Conservation (phyloP, 371 early-diverging fungal species). For the Fennellomyces sp. region DNA sequence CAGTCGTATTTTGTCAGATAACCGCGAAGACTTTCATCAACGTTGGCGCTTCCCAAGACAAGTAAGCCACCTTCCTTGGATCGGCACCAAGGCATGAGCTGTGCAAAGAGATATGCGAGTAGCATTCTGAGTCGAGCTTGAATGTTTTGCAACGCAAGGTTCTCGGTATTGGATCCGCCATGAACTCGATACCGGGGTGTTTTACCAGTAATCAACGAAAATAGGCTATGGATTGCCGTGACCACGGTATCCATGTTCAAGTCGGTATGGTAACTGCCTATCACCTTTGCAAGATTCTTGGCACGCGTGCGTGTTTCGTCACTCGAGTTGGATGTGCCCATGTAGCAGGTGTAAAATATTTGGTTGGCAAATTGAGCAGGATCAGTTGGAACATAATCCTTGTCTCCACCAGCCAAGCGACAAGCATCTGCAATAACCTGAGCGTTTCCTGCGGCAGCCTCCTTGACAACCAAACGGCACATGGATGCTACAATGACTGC, state of each 20-base stretch:
- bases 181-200: constrained; percentile 81
- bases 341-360: constrained; percentile 94
- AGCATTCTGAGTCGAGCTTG: constrained; percentile 97
- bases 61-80: constrained; percentile 77
- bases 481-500: constrained; percentile 94
- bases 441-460: constrained; percentile 62
- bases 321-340: constrained; percentile 93
- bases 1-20: constrained; percentile 99
- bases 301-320: constrained; percentile 86
- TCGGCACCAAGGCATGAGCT: constrained; percentile 90
- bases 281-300: constrained; percentile 72
- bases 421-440: constrained; percentile 81
- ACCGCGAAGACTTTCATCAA: constrained; percentile 95
- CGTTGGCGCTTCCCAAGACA: constrained; percentile 95
- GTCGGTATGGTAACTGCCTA: constrained; percentile 92
- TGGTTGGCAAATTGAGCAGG: constrained; percentile 83
- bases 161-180: constrained; percentile 88
- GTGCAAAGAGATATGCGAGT: constrained; percentile 93
- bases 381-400: constrained; percentile 73
- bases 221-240: constrained; percentile 73
- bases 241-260: constrained; percentile 89
- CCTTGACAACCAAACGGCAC: constrained; percentile 87
- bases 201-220: constrained; percentile 77
- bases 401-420: constrained; percentile 62
- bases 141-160: constrained; percentile 96